Percentiles rank a stretch among this genome's conserved stretches.
phyloP scores from a whole-genome alignment of 257 asterid species.

The Schizonepeta tenuifolia region DNA sequence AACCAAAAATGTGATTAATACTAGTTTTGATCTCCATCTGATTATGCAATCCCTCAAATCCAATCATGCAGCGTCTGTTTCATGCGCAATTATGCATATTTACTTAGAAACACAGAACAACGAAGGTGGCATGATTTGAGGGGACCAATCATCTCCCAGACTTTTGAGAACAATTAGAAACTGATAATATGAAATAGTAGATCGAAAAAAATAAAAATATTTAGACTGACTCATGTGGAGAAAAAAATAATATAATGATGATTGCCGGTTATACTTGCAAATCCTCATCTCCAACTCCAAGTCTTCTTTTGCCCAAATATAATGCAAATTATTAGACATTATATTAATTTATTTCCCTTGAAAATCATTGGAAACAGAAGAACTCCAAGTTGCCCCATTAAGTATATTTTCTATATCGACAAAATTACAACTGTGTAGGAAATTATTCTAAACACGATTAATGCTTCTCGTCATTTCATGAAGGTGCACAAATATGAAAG shows the following conservation, averaged over 20 bases:
- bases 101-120: neutral
- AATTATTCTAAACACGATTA: neutral
- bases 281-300: neutral
- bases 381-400: neutral
- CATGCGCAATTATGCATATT: no score
- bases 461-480: no score
- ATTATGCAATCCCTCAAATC: no score
- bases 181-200: neutral
- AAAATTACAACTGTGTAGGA: neutral
- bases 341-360: neutral
- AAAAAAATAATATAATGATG: no score
- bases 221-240: neutral
- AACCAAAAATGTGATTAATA: no score
- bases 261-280: neutral
- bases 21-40: no score
- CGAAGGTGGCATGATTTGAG: neutral
- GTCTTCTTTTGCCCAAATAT: neutral
- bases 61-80: no score
- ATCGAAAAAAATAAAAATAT: neutral
- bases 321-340: neutral
- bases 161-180: neutral
- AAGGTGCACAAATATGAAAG: no score
- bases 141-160: neutral
- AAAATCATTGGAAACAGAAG: neutral
- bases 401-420: neutral